Evolutionary conservation across 805 yeast genomes (phyloP).

Genomic region (Cephaloascus albidus): DNA sequence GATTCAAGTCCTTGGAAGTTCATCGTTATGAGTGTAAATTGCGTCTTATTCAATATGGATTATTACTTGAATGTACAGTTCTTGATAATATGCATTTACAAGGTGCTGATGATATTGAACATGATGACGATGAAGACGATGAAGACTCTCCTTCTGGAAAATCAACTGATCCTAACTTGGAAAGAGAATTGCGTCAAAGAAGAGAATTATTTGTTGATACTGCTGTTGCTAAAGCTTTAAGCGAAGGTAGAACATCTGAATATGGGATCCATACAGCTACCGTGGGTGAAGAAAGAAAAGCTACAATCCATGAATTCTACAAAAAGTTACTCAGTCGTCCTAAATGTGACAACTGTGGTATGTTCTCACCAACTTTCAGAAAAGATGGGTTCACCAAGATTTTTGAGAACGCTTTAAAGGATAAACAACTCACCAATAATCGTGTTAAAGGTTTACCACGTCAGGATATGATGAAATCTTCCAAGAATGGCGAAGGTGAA

Average conservation of each 20-base stretch:
- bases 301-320: slow-evolving; percentile 64
- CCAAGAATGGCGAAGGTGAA: slow-evolving; percentile 9
- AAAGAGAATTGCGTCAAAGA: slow-evolving; percentile 40
- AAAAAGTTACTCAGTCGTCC: slow-evolving; percentile 64
- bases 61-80: slow-evolving; percentile 67
- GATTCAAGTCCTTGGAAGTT: slow-evolving; percentile 56
- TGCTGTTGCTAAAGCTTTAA: slow-evolving; percentile 65
- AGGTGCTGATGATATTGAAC: slow-evolving; percentile 22
- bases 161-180: slow-evolving; percentile 26
- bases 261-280: slow-evolving; percentile 75
- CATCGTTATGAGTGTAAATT: slow-evolving; percentile 75
- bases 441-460: slow-evolving; percentile 72
- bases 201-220: slow-evolving; percentile 64
- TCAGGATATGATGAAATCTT: slow-evolving; percentile 52
- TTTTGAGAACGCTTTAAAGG: slow-evolving; percentile 78
- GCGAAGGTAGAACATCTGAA: slow-evolving; percentile 62
- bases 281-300: slow-evolving; percentile 80
- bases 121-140: slow-evolving; percentile 37
- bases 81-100: slow-evolving; percentile 54
- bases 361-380: slow-evolving; percentile 90
- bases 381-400: slow-evolving; percentile 92
- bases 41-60: slow-evolving; percentile 78
- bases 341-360: slow-evolving; percentile 92
- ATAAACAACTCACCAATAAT: slow-evolving; percentile 75
- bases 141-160: slow-evolving; percentile 27